Conservation (phyloP, 1,139 yeast genomes). For the Hyphopichia burtonii region DNA sequence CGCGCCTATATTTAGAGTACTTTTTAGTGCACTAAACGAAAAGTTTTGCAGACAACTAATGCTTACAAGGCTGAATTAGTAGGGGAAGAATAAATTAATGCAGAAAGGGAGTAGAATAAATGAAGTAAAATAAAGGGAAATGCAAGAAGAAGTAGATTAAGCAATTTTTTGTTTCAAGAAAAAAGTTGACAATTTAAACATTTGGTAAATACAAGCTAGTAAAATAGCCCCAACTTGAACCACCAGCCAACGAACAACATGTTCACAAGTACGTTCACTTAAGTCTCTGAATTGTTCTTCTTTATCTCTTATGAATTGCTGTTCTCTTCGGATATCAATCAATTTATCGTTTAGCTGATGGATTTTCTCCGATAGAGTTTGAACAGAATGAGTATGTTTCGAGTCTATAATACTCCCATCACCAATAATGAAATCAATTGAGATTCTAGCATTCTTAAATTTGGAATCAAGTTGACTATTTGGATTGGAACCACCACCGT, state of each 20-base stretch:
- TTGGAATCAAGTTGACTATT: conserved; percentile 31
- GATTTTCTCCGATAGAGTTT: conserved; percentile 52
- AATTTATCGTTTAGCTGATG: conserved; percentile 54
- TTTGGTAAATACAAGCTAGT: conserved; percentile 66
- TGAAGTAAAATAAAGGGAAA: not conserved
- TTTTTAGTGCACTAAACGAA: not conserved
- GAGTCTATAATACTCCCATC: conserved; percentile 53
- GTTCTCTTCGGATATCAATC: conserved; percentile 61
- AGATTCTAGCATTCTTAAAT: conserved; percentile 51
- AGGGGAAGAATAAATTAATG: not conserved
- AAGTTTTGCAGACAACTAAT: conserved; percentile 1
- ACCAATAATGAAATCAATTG: conserved; percentile 54
- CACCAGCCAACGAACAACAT: conserved; percentile 65
- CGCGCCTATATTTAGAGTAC: not conserved
- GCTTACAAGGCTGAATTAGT: too few species aligned
- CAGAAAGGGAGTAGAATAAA: not conserved
- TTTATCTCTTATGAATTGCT: conserved; percentile 63
- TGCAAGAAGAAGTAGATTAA: not conserved
- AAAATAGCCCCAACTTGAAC: conserved; percentile 58
- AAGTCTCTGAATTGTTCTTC: conserved; percentile 68
- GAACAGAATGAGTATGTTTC: conserved; percentile 47
- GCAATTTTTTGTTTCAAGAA: conserved; percentile 59
- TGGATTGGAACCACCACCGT: conserved; percentile 12
- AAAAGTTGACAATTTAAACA: conserved; percentile 59
- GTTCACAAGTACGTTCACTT: conserved; percentile 63